These are phyloP conservation scores for Fusarium metavorans DNA, from an alignment of 2,329 filamentous ascomycete genomes.

Conservation along the genomic window DNA sequence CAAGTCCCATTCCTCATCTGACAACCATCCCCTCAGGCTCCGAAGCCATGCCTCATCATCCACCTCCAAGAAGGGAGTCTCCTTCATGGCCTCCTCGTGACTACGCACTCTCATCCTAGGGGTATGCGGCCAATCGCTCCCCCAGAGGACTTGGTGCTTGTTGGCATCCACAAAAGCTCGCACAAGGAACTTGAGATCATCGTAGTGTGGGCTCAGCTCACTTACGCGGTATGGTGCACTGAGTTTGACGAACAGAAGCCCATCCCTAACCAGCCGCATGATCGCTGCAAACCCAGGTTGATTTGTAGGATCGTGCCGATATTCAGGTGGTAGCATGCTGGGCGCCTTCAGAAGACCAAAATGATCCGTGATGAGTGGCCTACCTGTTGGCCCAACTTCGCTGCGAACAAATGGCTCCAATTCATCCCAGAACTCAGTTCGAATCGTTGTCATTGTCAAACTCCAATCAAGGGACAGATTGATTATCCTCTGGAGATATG, in stretches of 20 bases:
- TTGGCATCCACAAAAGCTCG: conserved; percentile 49
- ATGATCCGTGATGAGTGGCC: conserved; percentile 51
- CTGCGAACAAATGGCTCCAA: conserved; percentile 10
- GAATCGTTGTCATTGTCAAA: conserved; percentile 30
- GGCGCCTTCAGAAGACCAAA: conserved; percentile 51
- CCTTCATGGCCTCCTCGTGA: conserved; percentile 48
- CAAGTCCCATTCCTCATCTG: conserved; percentile 40
- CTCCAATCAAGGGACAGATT: conserved; percentile 24
- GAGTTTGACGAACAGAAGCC: conserved; percentile 52
- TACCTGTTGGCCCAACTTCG: conserved; percentile 1
- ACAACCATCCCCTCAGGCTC: conserved; percentile 39
- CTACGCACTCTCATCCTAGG: conserved; percentile 52
- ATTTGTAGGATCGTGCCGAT: conserved; percentile 34
- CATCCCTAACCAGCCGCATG: conserved; percentile 45
- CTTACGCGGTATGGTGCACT: conserved; percentile 53
- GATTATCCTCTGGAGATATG: conserved; percentile 41
- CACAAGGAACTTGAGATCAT: conserved; percentile 48
- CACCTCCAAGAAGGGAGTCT: conserved; percentile 43
- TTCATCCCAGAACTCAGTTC: conserved; percentile 22
- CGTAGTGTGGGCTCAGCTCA: conserved; percentile 45
- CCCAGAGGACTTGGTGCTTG: conserved; percentile 49
- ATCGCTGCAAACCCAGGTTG: conserved; percentile 41
- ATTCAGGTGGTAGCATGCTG: conserved; percentile 47
- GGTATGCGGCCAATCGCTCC: conserved; percentile 55
- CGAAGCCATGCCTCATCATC: conserved; percentile 41